Evolutionary conservation across 352 stramenopile genomes (phyloP).

Genomic region (Phytophthora chlamydospora): DNA sequence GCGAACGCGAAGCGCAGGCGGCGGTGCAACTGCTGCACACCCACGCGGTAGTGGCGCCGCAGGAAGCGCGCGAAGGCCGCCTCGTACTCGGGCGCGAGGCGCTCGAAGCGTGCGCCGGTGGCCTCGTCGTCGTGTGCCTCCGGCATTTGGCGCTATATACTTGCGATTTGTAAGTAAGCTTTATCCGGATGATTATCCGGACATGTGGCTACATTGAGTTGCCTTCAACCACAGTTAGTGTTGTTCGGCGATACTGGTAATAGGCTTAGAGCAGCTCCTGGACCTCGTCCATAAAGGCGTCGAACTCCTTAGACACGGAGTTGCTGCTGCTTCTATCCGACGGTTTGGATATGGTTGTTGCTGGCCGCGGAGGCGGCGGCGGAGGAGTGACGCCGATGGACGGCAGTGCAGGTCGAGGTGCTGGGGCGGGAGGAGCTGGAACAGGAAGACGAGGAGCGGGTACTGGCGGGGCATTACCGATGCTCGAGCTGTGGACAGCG

Average conservation of each 20-base stretch:
- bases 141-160: neutral
- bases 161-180: conserved; percentile 13
- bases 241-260: too few relatives aligned
- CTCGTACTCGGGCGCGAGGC: conserved; percentile 37
- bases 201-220: conserved; percentile 22
- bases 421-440: conserved; percentile 20
- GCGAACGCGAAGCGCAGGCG: conserved; percentile 14
- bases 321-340: neutral
- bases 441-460: conserved; percentile 27
- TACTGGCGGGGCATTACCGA: conserved; percentile 7
- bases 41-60: conserved; percentile 26
- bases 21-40: conserved; percentile 21
- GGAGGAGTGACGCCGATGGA: conserved; percentile 1
- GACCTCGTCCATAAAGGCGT: conserved; percentile 80
- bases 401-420: conserved; percentile 19
- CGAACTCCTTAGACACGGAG: conserved; percentile 63
- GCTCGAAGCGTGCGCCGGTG: conserved; percentile 39
- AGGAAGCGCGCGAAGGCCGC: conserved; percentile 41
- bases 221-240: neutral
- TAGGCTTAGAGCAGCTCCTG: conserved; percentile 43
- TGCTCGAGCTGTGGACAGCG: conserved; percentile 6
- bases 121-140: conserved; percentile 25
- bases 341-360: conserved; percentile 9
- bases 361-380: conserved; percentile 2
- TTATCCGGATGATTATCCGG: too few relatives aligned